Base-by-base conservation (phyloP, 352 stramenopile species). In the Phytophthora pistaciae region DNA sequence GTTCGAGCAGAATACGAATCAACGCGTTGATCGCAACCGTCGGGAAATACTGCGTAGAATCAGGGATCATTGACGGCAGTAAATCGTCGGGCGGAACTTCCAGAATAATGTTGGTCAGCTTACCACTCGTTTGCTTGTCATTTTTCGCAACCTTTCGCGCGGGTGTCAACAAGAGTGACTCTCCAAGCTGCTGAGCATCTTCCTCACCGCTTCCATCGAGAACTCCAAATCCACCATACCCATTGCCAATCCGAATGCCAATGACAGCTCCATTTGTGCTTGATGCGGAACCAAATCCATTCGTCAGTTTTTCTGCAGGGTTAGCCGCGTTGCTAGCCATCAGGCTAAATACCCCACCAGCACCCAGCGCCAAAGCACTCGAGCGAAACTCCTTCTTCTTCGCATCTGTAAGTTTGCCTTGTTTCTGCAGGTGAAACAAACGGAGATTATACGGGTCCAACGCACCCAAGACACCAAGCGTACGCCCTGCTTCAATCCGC, bases 1-100 rank as follows among this genome's bases (percentile, higher is more conserved):
- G 85, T 72, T 99, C 97, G 23, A 97, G 87, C n/a, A 99, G 90
- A 58, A 99, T 99, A n/a, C 94, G 86, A 64, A 99, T 99, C 29
- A 99, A 84, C 25, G 97, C 96, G 68, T 99, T 97, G 27, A 98
- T 93, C 16, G 97, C 95, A 10, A 99, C 96, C 3, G 97, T 98
- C 10, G 97, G 97, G 82, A 99, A 99, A 71, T 99, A 99, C 68
- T 98, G 92, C 42, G 96, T 92, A 33, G 96, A 89, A 53, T 96
- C 88, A 5, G 79, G 72, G 44, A 94, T 91, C 86, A 94, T 95
- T 1, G 90, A 95, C 27, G 88, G 88, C 36, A 96, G 55, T 16
- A 96, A 71, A 52, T 96, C 88, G 38, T 92, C 84, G 2, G 87
- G 86, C 13, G 90, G 87, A 1, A 88, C 70, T 38, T 92, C 81